Conservation (phyloP, 2,329 filamentous ascomycete genomes). For the Colletotrichum navitas region DNA sequence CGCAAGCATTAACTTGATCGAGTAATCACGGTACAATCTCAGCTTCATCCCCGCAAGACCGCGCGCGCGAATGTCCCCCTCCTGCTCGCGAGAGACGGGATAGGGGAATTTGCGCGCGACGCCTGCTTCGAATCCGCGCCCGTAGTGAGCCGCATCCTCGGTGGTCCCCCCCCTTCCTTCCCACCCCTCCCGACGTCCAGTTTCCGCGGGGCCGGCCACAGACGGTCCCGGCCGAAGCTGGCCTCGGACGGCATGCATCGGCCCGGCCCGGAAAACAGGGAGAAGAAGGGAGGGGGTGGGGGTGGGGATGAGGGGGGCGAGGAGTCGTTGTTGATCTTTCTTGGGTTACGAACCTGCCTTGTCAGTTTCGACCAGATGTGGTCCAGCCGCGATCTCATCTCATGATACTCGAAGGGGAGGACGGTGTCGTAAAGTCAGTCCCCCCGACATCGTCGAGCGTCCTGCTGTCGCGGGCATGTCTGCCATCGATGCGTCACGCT, state of each 20-base stretch:
- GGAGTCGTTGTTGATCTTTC: constrained; percentile 51
- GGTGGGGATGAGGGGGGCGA: constrained; percentile 8
- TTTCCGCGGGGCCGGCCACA: not conserved
- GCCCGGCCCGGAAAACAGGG: not conserved
- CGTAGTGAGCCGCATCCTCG: constrained; percentile 82
- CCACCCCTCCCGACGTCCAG: not conserved
- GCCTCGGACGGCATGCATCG: not conserved
- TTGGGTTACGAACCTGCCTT: constrained; percentile 55
- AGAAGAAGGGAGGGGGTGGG: no score
- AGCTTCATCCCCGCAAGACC: constrained; percentile 73
- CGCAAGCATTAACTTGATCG: constrained; percentile 99
- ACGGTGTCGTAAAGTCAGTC: not conserved
- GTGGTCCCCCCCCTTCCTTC: constrained; percentile 21
- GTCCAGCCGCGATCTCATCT: constrained; percentile 42
- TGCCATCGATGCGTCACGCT: constrained; percentile 48
- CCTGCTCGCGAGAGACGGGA: constrained; percentile 46
- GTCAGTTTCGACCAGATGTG: constrained; percentile 36
- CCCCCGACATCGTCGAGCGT: constrained; percentile 11
- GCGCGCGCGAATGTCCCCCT: constrained; percentile 54
- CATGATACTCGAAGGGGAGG: constrained; percentile 14
- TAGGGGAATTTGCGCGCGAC: constrained; percentile 64
- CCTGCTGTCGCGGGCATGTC: not conserved
- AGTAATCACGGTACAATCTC: constrained; percentile 96
- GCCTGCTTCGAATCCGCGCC: constrained; percentile 75
- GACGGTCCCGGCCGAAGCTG: not conserved